phyloP scores from a whole-genome alignment of 768 basidiomycete genomes.

The Panaeolus cyanescens region DNA sequence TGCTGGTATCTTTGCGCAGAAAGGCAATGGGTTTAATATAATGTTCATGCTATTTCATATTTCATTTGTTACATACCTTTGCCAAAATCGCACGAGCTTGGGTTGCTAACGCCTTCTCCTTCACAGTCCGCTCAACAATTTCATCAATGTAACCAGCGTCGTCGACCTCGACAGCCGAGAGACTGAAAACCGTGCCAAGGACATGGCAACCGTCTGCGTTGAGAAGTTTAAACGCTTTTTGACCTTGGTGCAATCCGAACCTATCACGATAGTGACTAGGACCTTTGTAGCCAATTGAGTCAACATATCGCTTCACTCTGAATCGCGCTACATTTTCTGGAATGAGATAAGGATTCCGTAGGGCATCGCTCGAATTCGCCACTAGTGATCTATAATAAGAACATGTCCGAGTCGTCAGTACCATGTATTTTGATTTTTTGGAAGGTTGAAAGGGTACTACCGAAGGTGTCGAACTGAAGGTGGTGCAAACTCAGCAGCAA shows the following conservation, averaged over 20 bases:
- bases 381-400: constrained; percentile 16
- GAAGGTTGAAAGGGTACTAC: constrained; percentile 10
- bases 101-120: constrained; percentile 19
- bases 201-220: constrained; percentile 25
- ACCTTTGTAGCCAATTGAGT: constrained; percentile 17
- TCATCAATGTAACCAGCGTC: constrained; percentile 23
- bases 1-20: constrained; percentile 21
- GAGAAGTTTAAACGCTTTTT: constrained; percentile 23
- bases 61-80: constrained; percentile 18
- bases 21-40: neutral
- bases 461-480: constrained; percentile 11
- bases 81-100: constrained; percentile 27
- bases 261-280: constrained; percentile 25
- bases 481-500: constrained; percentile 2
- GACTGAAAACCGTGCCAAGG: constrained; percentile 20
- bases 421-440: neutral
- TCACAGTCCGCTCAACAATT: constrained; percentile 17
- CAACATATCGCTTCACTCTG: constrained; percentile 22
- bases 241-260: constrained; percentile 30
- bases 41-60: neutral
- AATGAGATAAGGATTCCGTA: constrained; percentile 25
- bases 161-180: constrained; percentile 21
- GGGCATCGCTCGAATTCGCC: constrained; percentile 18
- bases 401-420: neutral
- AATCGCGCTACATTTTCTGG: constrained; percentile 28